Percentiles rank a stretch among this genome's conserved stretches.
Conservation (phyloP, 371 early-diverging fungal species). For the Mortierella sp. region DNA sequence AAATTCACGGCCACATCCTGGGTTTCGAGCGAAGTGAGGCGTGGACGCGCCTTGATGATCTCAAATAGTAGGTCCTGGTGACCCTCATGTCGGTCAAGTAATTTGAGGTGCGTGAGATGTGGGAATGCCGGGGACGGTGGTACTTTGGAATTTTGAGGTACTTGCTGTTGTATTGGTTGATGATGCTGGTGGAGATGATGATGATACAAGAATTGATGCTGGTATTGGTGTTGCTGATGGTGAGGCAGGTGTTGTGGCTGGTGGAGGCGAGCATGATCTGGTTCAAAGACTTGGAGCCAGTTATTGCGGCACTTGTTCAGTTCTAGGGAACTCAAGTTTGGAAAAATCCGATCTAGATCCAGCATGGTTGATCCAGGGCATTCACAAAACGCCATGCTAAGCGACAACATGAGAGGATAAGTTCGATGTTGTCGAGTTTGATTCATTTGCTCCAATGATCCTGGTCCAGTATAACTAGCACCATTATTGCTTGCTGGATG, state of each 20-base stretch:
- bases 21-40: constrained; percentile 22
- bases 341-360: constrained; percentile 35
- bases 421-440: neutral
- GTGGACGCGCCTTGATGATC: constrained; percentile 19
- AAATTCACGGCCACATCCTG: constrained; percentile 26
- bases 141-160: neutral
- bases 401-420: constrained; percentile 20
- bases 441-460: neutral
- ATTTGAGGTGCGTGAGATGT: constrained; percentile 21
- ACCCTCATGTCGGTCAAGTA: constrained; percentile 26
- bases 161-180: neutral
- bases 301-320: constrained; percentile 29
- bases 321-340: constrained; percentile 26
- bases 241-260: neutral
- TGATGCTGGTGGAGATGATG: constrained; percentile 5
- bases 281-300: constrained; percentile 44
- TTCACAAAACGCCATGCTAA: constrained; percentile 23
- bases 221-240: neutral
- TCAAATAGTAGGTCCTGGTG: constrained; percentile 23
- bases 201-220: neutral
- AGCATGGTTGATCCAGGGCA: constrained; percentile 22
- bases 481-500: too few species aligned
- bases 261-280: constrained; percentile 8
- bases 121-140: constrained; percentile 15
- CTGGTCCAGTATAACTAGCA: too few species aligned